Base-by-base conservation (phyloP, 1,284 basidiomycete genomes). In the Blastosporella zonata region DNA sequence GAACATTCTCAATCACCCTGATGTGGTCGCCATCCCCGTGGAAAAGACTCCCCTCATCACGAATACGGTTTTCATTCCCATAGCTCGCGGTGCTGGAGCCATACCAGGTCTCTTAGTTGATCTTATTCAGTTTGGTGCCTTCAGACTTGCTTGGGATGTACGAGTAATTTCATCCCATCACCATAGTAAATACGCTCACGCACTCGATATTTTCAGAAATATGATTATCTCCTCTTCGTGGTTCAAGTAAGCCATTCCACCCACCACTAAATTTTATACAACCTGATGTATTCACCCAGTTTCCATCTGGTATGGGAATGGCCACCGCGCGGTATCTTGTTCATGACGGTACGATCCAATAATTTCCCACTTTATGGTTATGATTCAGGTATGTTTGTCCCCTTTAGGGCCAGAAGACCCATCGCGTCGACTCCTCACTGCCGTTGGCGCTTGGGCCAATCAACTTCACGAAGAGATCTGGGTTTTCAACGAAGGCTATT, bases 401-500 rank as follows among this genome's bases (percentile, higher is more conserved):
- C 6, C 15, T n/a, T 13, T 43, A 72, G 81, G 84, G 9, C 70
- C 78, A 0, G 75, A 84, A 46, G 72, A 75, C 9, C 70, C 70
- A 1, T 67, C 74, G 2, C 73, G 81, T n/a, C 60, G 74, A 1
- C 68, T 90, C 7, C 63, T 91, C 3, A 60, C 81, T 17, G 70
- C 75, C 1, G 71, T 73, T 4, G 80, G 81, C 0, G 60, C 74
- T 9, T 85, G 73, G 67, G 55, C 67, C 2, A 65, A 81, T 29
- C 70, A 74, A 15, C 64, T 82, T 12, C 78, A 85, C 38, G 68
- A 87, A 9, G 86, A 89, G 55, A 79, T 92, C 47, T 84, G 84
- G 74, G 84, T 91, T 3, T 92, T 80, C 64, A 80, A 90, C 51
- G 73, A 79, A 50, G 80, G 82, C 0, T 77, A 59, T 33, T 92